Evolutionary conservation across 345 rosid genomes (phyloP), one percentile per base, ranked within the genome.

Genomic region (Lepidium africanum): DNA sequence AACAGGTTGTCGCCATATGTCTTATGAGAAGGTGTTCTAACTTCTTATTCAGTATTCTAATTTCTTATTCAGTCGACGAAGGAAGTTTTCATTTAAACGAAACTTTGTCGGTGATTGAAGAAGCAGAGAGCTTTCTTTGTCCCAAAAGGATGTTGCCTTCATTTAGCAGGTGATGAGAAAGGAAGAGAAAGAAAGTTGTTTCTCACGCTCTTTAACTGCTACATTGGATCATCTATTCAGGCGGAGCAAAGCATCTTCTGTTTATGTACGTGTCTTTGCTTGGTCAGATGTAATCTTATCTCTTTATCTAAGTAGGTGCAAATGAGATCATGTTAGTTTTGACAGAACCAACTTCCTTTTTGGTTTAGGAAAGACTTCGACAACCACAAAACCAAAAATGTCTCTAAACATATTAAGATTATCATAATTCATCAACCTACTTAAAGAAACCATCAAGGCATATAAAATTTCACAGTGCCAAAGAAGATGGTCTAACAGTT

Each of bases 271-370:
- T 50, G 32, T 11, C 17, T 49, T 57, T 50, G 45, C 33, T 35
- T 66, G 49, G 37, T 59, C 58, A 43, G 23, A n/a, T 17, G 63
- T 53, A 63, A 67, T 43, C 62, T 59, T 59, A 67, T 67, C 77
- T 67, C 27, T 37, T 43, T 53, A 67, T 59, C 38, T 53, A 66
- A 65, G 69, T 54, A 67, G 77, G 50, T 74, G 58, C 51, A 67
- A 52, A 4, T 60, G 69, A 67, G 63, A 53, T 74, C 50, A 74
- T 38, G 57, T 73, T 74, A 51, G 67, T 67, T 74, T 67, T 21
- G 43, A 41, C 12, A 15, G 14, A 51, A 23, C 49, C 50, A 61
- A 51, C 50, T 35, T 47, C 43, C 6, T 36, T 35, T 71, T 72
- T 43, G 53, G 38, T 27, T 62, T 61, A 46, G 40, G 38, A 47